phyloP scores from a whole-genome alignment of 164 flowering plant species.

The Akebia trifoliata region DNA sequence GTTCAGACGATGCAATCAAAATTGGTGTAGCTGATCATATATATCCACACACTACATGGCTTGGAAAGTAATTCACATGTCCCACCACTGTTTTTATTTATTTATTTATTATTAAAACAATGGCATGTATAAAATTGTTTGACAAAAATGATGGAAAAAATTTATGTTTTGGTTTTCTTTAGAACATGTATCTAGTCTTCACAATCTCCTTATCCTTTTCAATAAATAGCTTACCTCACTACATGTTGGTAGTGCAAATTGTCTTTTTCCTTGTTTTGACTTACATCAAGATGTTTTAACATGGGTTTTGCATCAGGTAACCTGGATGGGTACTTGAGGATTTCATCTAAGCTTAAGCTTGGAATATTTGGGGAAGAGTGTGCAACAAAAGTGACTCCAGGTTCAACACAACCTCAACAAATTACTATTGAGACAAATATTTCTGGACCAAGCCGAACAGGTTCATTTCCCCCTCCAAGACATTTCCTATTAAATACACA shows the following conservation, averaged over 20 bases:
- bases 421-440: conserved; percentile 36
- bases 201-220: neutral
- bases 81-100: no score
- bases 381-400: conserved; percentile 22
- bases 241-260: neutral
- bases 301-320: conserved; percentile 43
- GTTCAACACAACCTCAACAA: conserved; percentile 29
- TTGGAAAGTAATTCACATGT: neutral
- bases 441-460: conserved; percentile 56
- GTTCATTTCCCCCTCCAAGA: conserved; percentile 24
- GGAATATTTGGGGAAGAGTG: conserved; percentile 53
- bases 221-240: neutral
- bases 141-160: no score
- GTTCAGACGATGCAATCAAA: no score
- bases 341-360: conserved; percentile 87
- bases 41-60: neutral
- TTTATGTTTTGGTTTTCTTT: no score
- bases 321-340: conserved; percentile 57
- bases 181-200: no score
- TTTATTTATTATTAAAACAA: no score
- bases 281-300: conserved; percentile 1
- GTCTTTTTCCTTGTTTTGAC: neutral
- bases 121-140: no score
- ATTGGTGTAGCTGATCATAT: no score
- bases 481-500: no score